These are phyloP conservation scores for Sporothrix dimorphospora DNA, from an alignment of 2,329 filamentous ascomycete genomes.

Conservation along the genomic window DNA sequence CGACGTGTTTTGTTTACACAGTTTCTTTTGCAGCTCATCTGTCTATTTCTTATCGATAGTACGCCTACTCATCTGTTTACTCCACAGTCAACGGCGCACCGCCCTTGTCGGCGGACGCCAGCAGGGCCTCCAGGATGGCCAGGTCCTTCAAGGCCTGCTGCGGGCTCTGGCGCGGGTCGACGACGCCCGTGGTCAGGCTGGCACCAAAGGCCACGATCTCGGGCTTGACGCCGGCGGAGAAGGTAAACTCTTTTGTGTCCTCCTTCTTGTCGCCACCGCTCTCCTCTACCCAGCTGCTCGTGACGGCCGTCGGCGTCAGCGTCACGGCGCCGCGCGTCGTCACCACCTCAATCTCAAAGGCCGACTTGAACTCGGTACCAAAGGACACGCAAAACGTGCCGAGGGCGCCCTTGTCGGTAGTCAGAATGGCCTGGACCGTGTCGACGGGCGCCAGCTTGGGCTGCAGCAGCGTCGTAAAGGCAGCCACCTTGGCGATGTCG, in stretches of 20 bases:
- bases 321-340: slow-evolving; percentile 33
- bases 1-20: neutral
- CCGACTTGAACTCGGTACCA: slow-evolving; percentile 27
- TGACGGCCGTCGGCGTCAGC: slow-evolving; percentile 34
- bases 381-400: slow-evolving; percentile 30
- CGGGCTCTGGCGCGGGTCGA: slow-evolving; percentile 36
- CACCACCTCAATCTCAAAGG: slow-evolving; percentile 21
- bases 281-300: slow-evolving; percentile 2
- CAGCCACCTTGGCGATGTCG: slow-evolving; percentile 8
- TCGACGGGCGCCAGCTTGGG: slow-evolving; percentile 26
- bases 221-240: slow-evolving; percentile 34
- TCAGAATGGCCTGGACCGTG: slow-evolving; percentile 23
- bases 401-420: slow-evolving; percentile 17
- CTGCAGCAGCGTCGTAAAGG: slow-evolving; percentile 21
- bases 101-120: slow-evolving; percentile 36
- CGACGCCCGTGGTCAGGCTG: slow-evolving; percentile 33
- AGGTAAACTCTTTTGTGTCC: slow-evolving; percentile 9
- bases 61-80: too few species aligned
- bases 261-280: neutral
- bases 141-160: slow-evolving; percentile 39
- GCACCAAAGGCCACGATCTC: slow-evolving; percentile 38
- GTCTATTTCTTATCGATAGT: too few species aligned
- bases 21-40: neutral
- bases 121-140: slow-evolving; percentile 37
- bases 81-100: neutral